Evolutionary conservation across 1,139 yeast genomes (phyloP).

Genomic region (Debaryomyces coudertii): DNA sequence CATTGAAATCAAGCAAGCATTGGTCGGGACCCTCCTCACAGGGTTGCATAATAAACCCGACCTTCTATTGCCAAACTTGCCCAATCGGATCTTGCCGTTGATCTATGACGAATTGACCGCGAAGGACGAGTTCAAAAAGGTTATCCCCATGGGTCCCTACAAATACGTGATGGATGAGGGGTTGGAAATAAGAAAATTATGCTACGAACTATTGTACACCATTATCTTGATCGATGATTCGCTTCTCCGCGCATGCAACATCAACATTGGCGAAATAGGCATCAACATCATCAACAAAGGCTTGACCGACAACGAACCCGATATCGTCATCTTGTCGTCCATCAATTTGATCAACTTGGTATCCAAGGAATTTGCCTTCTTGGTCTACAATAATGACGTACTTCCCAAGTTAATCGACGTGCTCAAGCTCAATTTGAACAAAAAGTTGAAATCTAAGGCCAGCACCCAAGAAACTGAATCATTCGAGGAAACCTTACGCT

Average conservation of each 20-base stretch:
- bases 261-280: constrained; percentile 29
- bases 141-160: constrained; percentile 85
- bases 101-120: constrained; percentile 60
- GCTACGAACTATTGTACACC: constrained; percentile 72
- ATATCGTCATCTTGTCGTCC: constrained; percentile 42
- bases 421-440: constrained; percentile 32
- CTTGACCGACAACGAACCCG: constrained; percentile 41
- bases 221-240: constrained; percentile 37
- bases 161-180: constrained; percentile 84
- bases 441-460: constrained; percentile 45
- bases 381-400: constrained; percentile 21
- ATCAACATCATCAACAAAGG: constrained; percentile 37
- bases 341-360: constrained; percentile 36
- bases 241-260: constrained; percentile 21
- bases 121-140: constrained; percentile 59
- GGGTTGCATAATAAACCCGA: constrained; percentile 68
- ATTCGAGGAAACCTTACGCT: constrained; percentile 35
- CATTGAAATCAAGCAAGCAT: constrained; percentile 55
- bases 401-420: constrained; percentile 26
- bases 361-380: constrained; percentile 23
- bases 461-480: constrained; percentile 47
- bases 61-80: constrained; percentile 56
- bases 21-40: constrained; percentile 61
- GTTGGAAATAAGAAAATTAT: constrained; percentile 69
- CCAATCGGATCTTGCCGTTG: constrained; percentile 68